These are phyloP conservation scores for Didymella sp. DNA, from an alignment of 2,329 filamentous ascomycete genomes.

Conservation along the genomic window DNA sequence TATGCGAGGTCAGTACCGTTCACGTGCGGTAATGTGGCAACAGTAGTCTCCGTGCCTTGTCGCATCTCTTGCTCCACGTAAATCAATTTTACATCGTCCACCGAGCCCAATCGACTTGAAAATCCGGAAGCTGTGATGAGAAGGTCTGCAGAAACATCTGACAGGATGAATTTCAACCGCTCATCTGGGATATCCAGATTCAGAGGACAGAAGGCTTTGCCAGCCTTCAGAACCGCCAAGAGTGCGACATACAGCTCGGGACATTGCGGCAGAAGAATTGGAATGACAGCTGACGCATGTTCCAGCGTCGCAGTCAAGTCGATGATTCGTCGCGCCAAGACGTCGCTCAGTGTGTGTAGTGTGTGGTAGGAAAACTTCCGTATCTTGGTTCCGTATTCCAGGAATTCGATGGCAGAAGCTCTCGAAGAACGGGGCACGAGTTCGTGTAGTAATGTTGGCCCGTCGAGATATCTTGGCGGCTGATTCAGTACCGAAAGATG, in stretches of 20 bases:
- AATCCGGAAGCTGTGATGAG: conserved; percentile 68
- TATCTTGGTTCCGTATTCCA: conserved; percentile 56
- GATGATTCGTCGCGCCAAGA: conserved; percentile 57
- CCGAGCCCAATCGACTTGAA: conserved; percentile 46
- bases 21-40: conserved; percentile 21
- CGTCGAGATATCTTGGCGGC: conserved; percentile 59
- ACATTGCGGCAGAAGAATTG: conserved; percentile 78
- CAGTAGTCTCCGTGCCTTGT: conserved; percentile 28
- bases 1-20: conserved; percentile 68
- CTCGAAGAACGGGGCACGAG: conserved; percentile 61
- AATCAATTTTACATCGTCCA: conserved; percentile 50
- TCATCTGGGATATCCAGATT: conserved; percentile 79
- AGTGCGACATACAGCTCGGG: conserved; percentile 78
- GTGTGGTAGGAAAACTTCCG: conserved; percentile 66
- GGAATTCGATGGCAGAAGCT: conserved; percentile 68
- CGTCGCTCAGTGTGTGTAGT: conserved; percentile 65
- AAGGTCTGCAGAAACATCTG: conserved; percentile 75
- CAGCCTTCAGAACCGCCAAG: conserved; percentile 79
- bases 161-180: conserved; percentile 77
- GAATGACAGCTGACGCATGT: conserved; percentile 63
- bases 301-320: conserved; percentile 33
- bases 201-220: conserved; percentile 85
- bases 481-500: conserved; percentile 61
- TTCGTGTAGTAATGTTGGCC: conserved; percentile 66
- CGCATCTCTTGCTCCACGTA: conserved; percentile 51